Conservation (phyloP, 257 asterid species). For the Penstemon eatonii region DNA sequence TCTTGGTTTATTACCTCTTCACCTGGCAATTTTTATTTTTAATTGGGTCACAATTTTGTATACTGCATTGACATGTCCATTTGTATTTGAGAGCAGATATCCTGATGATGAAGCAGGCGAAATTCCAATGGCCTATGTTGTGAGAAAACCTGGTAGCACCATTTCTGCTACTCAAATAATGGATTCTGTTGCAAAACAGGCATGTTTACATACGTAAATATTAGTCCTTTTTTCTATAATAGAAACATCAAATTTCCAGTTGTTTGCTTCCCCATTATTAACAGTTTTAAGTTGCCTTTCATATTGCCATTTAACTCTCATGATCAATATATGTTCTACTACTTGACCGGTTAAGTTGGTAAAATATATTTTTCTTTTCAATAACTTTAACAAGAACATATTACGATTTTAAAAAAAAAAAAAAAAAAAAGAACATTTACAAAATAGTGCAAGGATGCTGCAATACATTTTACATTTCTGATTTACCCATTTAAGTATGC, state of each 20-base stretch:
- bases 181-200: constrained; percentile 74
- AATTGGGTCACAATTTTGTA: too few species aligned
- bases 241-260: not conserved
- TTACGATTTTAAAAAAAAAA: too few species aligned
- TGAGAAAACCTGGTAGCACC: constrained; percentile 69
- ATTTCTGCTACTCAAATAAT: constrained; percentile 66
- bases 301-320: not conserved
- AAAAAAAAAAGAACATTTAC: too few species aligned
- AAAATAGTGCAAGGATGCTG: too few species aligned
- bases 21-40: too few species aligned
- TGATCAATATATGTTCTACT: not conserved
- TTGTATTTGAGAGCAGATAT: constrained; percentile 46
- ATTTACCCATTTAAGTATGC: not conserved
- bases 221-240: too few species aligned
- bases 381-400: not conserved
- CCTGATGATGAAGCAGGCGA: constrained; percentile 96
- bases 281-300: not conserved
- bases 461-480: not conserved
- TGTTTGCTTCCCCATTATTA: not conserved
- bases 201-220: constrained; percentile 19
- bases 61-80: too few species aligned
- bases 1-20: too few species aligned
- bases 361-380: not conserved
- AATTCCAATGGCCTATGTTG: constrained; percentile 93
- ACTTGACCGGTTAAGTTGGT: not conserved